These are phyloP conservation scores for Arthrocladium fulminans DNA, from an alignment of 2,329 filamentous ascomycete species.

Conservation along the genomic window DNA sequence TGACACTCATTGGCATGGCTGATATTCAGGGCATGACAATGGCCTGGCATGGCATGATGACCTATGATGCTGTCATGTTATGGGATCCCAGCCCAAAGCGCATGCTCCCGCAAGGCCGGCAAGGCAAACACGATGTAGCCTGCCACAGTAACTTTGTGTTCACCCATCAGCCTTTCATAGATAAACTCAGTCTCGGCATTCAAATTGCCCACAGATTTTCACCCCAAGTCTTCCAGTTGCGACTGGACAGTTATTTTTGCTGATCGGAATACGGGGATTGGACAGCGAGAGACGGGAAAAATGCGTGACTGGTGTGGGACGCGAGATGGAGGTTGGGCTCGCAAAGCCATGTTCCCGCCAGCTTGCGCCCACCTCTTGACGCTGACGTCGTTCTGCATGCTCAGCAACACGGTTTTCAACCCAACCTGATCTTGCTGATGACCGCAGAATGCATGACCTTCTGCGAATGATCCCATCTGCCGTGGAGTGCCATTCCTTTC, in stretches of 20 bases:
- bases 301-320: background rate
- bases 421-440: background rate
- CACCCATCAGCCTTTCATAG: too few species aligned
- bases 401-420: background rate
- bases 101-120: too few species aligned
- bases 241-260: background rate
- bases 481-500: background rate
- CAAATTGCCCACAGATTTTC: too few species aligned
- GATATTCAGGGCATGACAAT: background rate
- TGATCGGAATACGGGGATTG: background rate
- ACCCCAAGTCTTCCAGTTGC: background rate
- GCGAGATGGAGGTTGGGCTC: background rate
- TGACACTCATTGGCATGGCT: background rate
- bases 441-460: background rate
- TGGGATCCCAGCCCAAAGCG: too few species aligned
- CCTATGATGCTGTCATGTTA: too few species aligned
- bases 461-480: background rate
- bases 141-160: too few species aligned
- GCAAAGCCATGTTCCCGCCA: background rate
- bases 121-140: too few species aligned
- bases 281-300: constrained; percentile 5
- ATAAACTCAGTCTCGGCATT: too few species aligned
- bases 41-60: too few species aligned
- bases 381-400: background rate
- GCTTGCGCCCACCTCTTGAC: background rate